These are phyloP conservation scores for Diutina catenulata DNA, from an alignment of 1,139 yeast species.

Conservation along the genomic window DNA sequence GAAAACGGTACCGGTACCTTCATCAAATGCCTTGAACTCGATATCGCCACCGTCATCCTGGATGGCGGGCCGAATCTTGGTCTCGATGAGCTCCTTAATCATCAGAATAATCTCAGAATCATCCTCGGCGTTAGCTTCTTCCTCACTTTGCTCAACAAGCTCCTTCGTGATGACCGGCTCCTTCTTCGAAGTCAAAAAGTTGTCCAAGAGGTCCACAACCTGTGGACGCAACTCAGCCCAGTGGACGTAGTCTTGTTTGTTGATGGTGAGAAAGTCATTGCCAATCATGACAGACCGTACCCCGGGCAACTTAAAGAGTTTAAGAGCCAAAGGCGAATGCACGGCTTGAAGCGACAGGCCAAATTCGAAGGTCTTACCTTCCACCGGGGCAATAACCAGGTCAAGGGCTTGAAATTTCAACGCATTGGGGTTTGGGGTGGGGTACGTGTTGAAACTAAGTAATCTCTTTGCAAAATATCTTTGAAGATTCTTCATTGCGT, in stretches of 20 bases:
- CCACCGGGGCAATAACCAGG: constrained; percentile 49
- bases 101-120: constrained; percentile 11
- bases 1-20: constrained; percentile 11
- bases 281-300: constrained; percentile 86
- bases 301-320: constrained; percentile 74
- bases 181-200: constrained; percentile 16
- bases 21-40: constrained; percentile 11
- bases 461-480: constrained; percentile 11
- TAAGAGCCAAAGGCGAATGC: constrained; percentile 73
- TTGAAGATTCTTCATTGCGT: background rate
- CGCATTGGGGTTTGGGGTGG: constrained; percentile 91
- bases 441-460: constrained; percentile 28
- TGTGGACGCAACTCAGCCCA: constrained; percentile 38
- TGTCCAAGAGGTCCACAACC: constrained; percentile 28
- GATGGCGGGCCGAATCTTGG: constrained; percentile 12
- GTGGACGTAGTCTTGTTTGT: constrained; percentile 34
- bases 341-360: constrained; percentile 60
- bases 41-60: constrained; percentile 13
- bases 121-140: constrained; percentile 10
- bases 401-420: constrained; percentile 57
- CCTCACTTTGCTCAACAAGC: constrained; percentile 6
- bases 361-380: constrained; percentile 49
- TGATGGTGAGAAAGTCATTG: constrained; percentile 33
- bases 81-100: constrained; percentile 12
- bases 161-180: constrained; percentile 3